Percentiles rank a stretch among this genome's conserved stretches.
phyloP scores from a whole-genome alignment of 768 basidiomycete species.

The Nevesoporus exiguus region DNA sequence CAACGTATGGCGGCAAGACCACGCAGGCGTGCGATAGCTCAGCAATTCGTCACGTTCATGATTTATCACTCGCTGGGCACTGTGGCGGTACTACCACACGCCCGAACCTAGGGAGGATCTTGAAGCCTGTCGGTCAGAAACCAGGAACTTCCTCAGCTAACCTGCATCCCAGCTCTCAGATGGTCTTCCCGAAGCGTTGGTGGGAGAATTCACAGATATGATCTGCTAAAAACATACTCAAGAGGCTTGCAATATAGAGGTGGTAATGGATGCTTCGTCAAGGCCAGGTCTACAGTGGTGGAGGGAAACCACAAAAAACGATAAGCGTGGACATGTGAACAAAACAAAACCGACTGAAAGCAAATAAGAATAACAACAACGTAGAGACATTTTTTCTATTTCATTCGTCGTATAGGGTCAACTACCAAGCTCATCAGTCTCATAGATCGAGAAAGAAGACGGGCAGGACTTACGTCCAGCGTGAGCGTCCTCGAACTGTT shows the following conservation, averaged over 20 bases:
- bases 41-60: too few species aligned
- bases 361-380: slow-evolving; percentile 26
- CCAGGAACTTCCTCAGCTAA: too few species aligned
- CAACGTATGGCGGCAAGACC: too few species aligned
- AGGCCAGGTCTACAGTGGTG: neutral
- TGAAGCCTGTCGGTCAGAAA: too few species aligned
- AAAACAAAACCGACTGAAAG: slow-evolving; percentile 10
- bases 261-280: neutral
- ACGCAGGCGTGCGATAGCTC: too few species aligned
- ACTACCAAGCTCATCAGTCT: slow-evolving; percentile 17
- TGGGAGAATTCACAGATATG: neutral
- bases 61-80: too few species aligned
- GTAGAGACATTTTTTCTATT: neutral
- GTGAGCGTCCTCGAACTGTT: slow-evolving; percentile 92
- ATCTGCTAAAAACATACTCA: too few species aligned
- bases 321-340: neutral
- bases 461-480: slow-evolving; percentile 62
- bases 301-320: neutral
- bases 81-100: too few species aligned
- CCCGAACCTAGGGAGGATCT: too few species aligned
- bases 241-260: too few species aligned
- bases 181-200: too few species aligned
- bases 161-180: too few species aligned
- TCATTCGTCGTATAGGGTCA: slow-evolving; percentile 30
- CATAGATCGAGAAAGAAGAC: neutral